Evolutionary conservation across 2,329 filamentous ascomycete genomes (phyloP), one percentile per base, ranked within the genome.

Genomic region (Daldinia sp.): DNA sequence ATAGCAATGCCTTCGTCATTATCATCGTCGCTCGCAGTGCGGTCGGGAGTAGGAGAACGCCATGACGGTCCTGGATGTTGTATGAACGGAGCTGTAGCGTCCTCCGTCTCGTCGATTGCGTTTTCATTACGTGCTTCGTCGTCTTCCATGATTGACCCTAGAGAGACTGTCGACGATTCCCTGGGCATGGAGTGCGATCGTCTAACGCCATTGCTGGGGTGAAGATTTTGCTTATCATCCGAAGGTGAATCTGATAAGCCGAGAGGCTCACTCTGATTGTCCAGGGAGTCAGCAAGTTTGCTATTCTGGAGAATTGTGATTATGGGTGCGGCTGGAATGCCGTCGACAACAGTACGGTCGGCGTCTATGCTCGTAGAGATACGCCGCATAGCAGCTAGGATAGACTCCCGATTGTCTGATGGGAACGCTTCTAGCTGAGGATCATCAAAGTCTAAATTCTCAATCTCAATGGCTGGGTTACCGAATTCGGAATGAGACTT

Each of bases 391-490:
- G 73, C 62, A 49, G 71, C 72, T 11, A 75, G 51, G 45, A 76
- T 76, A 23, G 73, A 70, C 10, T 68, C 56, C 15, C 73, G 72
- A 48, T 75, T 69, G 9, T 68, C 68, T 4, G 70, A 72, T 6
- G 74, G 73, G 55, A 76, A 75, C 13, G 55, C 61, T 50, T 75
- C 74, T 21, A 76, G 37, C 15, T 57, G 62, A 41, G 74, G 73
- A 45, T 75, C 67, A 34, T 75, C 67, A 17, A 68, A 67, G 48
- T 75, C 68, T n/a, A 68, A 3, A 32, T 62, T 52, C 3, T 67
- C 59, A 29, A 45, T 19, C 6, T 67, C 58, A n/a, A 55, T 56
- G 43, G 27, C 37, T 8, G 59, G 15, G 13, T 68, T 43, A n/a
- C 37, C 39, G 4, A 25, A 13, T 2, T 58, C 48, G 15, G 59